A percentile compares a stretch with the other conserved stretches of the same genome.
Evolutionary conservation across 2,329 filamentous ascomycete genomes (phyloP).

Genomic region (Pestalotiopsis sp.): DNA sequence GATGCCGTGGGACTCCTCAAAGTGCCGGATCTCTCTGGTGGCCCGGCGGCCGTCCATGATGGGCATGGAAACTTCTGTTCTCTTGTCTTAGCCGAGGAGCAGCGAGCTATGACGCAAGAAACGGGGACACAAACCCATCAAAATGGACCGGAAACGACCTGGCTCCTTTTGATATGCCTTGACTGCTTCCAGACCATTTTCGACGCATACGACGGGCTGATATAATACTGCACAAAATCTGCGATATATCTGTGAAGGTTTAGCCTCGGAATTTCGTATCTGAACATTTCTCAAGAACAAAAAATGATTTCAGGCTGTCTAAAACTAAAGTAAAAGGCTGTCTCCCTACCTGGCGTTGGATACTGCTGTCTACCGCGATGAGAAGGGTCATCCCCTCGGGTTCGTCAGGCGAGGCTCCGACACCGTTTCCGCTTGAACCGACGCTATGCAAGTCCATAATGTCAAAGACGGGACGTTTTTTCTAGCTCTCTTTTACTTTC

Average conservation of each 20-base stretch:
- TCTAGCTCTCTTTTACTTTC: no score
- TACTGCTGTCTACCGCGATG: no score
- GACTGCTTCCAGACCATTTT: slow-evolving; percentile 51
- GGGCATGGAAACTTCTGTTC: slow-evolving; percentile 30
- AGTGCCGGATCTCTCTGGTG: slow-evolving; percentile 27
- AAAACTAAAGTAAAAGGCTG: no score
- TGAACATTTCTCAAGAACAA: no score
- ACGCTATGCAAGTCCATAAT: no score
- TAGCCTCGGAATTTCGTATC: neutral
- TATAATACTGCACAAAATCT: slow-evolving; percentile 11
- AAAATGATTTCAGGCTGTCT: no score
- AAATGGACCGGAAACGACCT: slow-evolving; percentile 43
- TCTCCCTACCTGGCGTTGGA: no score
- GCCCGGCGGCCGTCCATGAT: slow-evolving; percentile 33
- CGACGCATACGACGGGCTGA: slow-evolving; percentile 32
- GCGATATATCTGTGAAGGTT: slow-evolving; percentile 1
- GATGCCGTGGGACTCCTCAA: slow-evolving; percentile 21
- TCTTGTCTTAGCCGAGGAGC: neutral
- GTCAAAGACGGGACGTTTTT: no score
- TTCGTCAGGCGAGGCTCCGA: no score
- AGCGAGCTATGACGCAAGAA: no score
- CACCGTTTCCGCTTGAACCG: no score
- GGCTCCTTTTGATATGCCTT: slow-evolving; percentile 37
- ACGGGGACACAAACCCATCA: slow-evolving; percentile 41
- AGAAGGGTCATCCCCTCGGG: no score